Percentiles rank a stretch among this genome's conserved stretches.
These are phyloP conservation scores for Lyophyllum decastes DNA, from an alignment of 768 basidiomycete genomes.

Conservation along the genomic window DNA sequence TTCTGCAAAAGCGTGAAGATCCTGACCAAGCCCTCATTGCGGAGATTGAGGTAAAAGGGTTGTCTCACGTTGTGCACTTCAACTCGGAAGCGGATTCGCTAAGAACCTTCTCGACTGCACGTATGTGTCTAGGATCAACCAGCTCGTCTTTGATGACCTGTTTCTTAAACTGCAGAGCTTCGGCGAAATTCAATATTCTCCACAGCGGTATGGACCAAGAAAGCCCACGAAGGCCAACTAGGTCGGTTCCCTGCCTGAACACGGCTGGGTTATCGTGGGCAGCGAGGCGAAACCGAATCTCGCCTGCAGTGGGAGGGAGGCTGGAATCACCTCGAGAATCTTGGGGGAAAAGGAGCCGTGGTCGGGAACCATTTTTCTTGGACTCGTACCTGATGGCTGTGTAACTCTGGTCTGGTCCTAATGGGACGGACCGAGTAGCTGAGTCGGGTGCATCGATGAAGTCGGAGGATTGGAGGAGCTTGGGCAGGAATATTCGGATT, in stretches of 20 bases:
- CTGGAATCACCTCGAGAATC: conserved; percentile 9
- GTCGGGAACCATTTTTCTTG: too few species aligned
- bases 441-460: too few species aligned
- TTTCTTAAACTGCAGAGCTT: neutral
- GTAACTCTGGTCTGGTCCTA: too few species aligned
- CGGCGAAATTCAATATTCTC: neutral
- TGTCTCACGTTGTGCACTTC: neutral
- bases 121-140: neutral
- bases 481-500: too few species aligned
- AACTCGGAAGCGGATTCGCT: neutral
- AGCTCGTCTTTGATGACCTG: neutral
- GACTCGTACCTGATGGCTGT: too few species aligned
- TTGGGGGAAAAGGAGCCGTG: neutral
- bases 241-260: neutral
- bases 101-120: neutral
- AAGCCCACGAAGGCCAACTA: neutral
- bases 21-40: too few species aligned
- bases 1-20: too few species aligned
- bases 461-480: too few species aligned
- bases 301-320: conserved; percentile 4
- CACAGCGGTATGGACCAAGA: neutral
- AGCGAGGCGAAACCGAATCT: conserved; percentile 21
- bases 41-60: too few species aligned
- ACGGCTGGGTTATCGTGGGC: neutral
- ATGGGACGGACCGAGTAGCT: too few species aligned